phyloP scores from a whole-genome alignment of 306 rosid genomes.

The Quercus alba region DNA sequence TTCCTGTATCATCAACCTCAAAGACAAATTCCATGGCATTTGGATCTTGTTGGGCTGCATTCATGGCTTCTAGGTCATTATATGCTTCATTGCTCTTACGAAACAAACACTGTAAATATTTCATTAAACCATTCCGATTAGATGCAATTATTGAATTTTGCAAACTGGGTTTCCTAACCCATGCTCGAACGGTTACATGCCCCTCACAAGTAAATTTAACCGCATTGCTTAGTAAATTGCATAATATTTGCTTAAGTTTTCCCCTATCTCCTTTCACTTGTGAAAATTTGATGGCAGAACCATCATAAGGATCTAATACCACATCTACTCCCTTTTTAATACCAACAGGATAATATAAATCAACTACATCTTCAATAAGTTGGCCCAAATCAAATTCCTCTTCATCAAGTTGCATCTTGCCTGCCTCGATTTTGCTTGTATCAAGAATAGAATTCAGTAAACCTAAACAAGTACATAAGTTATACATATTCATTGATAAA shows the following conservation, averaged over 20 bases:
- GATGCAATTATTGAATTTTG: conserved; percentile 37
- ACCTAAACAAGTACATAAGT: conserved; percentile 27
- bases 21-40: conserved; percentile 53
- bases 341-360: conserved; percentile 58
- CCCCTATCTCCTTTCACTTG: conserved; percentile 69
- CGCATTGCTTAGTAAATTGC: conserved; percentile 79
- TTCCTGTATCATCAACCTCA: conserved; percentile 89
- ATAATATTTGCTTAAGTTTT: conserved; percentile 68
- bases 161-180: conserved; percentile 50
- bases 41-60: conserved; percentile 27
- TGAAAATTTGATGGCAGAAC: conserved; percentile 45
- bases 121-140: conserved; percentile 10
- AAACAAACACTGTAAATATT: conserved; percentile 30
- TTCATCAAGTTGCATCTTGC: conserved; percentile 77
- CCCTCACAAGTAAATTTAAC: conserved; percentile 73
- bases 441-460: conserved; percentile 77
- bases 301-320: conserved; percentile 65
- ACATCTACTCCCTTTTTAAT: conserved; percentile 66
- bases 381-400: conserved; percentile 61
- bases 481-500: not conserved
- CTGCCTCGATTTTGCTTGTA: conserved; percentile 82
- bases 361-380: conserved; percentile 70
- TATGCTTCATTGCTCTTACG: conserved; percentile 19
- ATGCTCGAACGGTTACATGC: conserved; percentile 53
- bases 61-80: conserved; percentile 25